Evolutionary conservation across 2,329 filamentous ascomycete genomes (phyloP).

Genomic region (Boeremia lycopersici): DNA sequence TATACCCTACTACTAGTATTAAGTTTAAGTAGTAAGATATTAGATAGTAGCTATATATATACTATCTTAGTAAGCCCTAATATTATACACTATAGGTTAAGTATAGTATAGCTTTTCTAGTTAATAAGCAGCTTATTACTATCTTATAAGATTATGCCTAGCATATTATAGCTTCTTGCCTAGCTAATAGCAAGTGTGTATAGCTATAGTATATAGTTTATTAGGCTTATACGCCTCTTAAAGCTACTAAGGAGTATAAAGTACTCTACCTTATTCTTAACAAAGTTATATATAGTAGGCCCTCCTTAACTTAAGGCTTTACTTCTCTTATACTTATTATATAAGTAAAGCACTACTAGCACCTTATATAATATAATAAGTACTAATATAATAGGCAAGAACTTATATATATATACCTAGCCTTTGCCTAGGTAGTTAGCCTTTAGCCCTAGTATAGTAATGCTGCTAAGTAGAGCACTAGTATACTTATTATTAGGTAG

Average conservation of each 20-base stretch:
- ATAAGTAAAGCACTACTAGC: too few relatives aligned
- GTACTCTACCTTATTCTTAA: neutral
- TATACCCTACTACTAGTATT: too few relatives aligned
- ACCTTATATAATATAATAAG: neutral
- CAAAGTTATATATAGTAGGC: neutral
- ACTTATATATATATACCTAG: neutral
- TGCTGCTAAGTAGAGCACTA: neutral
- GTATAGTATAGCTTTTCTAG: neutral
- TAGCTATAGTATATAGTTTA: neutral
- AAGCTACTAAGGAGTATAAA: neutral
- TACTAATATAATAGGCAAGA: neutral
- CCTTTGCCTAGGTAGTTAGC: neutral
- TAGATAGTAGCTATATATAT: neutral
- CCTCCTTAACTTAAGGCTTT: too few relatives aligned
- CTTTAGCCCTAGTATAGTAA: neutral
- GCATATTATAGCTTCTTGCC: neutral
- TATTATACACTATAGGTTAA: neutral
- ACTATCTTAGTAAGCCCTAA: neutral
- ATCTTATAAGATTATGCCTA: neutral
- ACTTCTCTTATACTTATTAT: too few relatives aligned
- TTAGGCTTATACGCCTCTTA: neutral
- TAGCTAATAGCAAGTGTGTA: neutral
- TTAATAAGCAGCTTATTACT: neutral
- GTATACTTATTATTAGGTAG: neutral
- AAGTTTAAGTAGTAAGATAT: neutral